Percentiles rank a stretch among this genome's conserved stretches.
These are phyloP conservation scores for Lactarius vividus DNA, from an alignment of 768 basidiomycete species.

Conservation along the genomic window DNA sequence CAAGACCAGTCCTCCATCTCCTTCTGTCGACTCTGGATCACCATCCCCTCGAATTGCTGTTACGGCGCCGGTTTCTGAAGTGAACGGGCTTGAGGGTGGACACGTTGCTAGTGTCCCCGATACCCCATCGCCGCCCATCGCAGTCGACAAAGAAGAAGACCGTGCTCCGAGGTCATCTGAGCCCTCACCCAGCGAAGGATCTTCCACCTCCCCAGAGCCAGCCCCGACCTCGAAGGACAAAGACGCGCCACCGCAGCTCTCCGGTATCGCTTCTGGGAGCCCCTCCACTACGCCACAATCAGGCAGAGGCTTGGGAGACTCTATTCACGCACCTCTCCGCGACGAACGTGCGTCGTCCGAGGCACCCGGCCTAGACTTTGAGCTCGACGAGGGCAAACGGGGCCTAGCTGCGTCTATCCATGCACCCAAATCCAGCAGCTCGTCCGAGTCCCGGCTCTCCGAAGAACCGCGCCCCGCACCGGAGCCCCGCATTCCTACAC, in stretches of 20 bases:
- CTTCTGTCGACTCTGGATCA: conserved; percentile 6
- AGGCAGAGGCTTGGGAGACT: not conserved
- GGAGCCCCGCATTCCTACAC: conserved; percentile 40
- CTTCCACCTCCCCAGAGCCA: conserved; percentile 6
- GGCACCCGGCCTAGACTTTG: not conserved
- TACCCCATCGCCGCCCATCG: not conserved
- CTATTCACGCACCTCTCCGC: conserved; percentile 5
- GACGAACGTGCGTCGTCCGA: not conserved
- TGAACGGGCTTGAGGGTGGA: not conserved
- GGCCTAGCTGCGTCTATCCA: conserved; percentile 56
- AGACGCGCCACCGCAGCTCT: not conserved
- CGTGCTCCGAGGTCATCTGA: not conserved
- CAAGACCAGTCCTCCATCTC: conserved; percentile 17
- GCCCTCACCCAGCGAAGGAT: not conserved
- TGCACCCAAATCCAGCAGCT: conserved; percentile 41
- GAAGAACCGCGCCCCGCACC: conserved; percentile 25
- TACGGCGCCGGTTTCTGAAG: not conserved
- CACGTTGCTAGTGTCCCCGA: not conserved
- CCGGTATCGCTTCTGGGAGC: not conserved
- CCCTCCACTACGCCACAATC: conserved; percentile 6
- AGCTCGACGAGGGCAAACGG: conserved; percentile 18
- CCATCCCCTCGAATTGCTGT: conserved; percentile 13
- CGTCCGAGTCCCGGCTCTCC: not conserved
- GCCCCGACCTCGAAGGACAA: not conserved
- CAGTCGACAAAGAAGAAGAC: not conserved